A percentile compares a stretch with the other conserved stretches of the same genome.
These are phyloP conservation scores for Globisporangium carolinianum DNA, from an alignment of 352 stramenopile genomes.

Conservation along the genomic window DNA sequence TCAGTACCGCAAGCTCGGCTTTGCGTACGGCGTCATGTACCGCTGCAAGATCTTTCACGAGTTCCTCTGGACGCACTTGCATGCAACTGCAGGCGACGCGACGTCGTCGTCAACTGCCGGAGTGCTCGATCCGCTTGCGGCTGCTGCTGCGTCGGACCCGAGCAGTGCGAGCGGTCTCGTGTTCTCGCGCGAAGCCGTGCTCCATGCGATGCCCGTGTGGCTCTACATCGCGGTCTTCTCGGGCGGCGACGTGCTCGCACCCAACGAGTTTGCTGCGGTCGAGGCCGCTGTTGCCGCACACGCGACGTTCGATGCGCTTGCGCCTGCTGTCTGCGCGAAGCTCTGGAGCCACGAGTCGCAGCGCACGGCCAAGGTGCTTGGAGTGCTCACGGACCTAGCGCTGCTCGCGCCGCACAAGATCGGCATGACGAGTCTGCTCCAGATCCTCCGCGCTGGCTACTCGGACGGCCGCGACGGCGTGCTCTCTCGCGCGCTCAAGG, in stretches of 20 bases:
- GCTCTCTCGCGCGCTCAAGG: conserved; percentile 57
- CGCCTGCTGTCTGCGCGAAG: conserved; percentile 37
- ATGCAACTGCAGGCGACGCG: conserved; percentile 13
- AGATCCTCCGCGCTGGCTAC: conserved; percentile 62
- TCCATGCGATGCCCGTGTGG: conserved; percentile 71
- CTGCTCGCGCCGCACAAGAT: conserved; percentile 76
- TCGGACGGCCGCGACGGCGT: conserved; percentile 61
- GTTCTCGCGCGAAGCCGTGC: conserved; percentile 67
- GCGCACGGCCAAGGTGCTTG: conserved; percentile 64
- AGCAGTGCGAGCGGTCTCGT: conserved; percentile 33
- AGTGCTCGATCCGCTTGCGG: too few species aligned
- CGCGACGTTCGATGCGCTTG: conserved; percentile 36
- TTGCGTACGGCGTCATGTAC: conserved; percentile 80
- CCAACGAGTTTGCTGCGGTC: conserved; percentile 42
- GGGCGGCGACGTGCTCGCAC: conserved; percentile 48
- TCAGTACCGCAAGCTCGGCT: conserved; percentile 71
- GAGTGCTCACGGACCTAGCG: conserved; percentile 57
- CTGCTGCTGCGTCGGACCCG: background rate
- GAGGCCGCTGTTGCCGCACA: conserved; percentile 48
- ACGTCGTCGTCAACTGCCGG: too few species aligned
- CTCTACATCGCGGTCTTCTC: conserved; percentile 80
- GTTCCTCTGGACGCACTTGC: conserved; percentile 64
- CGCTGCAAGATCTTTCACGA: conserved; percentile 73
- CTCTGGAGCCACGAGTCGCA: conserved; percentile 68
- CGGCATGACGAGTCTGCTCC: conserved; percentile 70